A percentile compares a stretch with the other conserved stretches of the same genome.
phyloP scores from a whole-genome alignment of 768 basidiomycete species.

The Lactifluus echinatus region DNA sequence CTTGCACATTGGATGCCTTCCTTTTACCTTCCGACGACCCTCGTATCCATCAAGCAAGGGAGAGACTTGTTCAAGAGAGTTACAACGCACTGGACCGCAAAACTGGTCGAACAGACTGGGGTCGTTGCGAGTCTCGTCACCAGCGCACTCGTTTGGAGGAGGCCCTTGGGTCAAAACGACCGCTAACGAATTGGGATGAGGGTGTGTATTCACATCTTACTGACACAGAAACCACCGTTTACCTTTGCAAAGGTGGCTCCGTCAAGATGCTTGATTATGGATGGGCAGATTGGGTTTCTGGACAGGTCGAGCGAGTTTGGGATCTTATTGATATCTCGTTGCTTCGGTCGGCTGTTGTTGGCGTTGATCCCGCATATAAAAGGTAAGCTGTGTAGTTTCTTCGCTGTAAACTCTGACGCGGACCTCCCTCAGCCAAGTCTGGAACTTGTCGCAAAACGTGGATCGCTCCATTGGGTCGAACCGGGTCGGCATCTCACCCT shows the following conservation, averaged over 20 bases:
- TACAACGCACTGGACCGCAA: slow-evolving; percentile 55
- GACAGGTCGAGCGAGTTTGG: slow-evolving; percentile 91
- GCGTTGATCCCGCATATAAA: slow-evolving; percentile 81
- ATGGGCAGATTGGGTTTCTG: slow-evolving; percentile 91
- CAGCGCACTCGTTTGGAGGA: slow-evolving; percentile 82
- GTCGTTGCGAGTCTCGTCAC: slow-evolving; percentile 86
- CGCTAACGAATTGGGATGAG: slow-evolving; percentile 90
- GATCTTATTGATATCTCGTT: slow-evolving; percentile 90
- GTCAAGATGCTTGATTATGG: slow-evolving; percentile 83
- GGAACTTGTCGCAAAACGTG: slow-evolving; percentile 96
- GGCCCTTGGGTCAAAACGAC: slow-evolving; percentile 69
- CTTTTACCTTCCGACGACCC: slow-evolving; percentile 87
- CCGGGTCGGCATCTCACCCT: slow-evolving; percentile 80
- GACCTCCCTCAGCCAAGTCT: slow-evolving; percentile 53
- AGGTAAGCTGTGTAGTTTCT: slow-evolving; percentile 46
- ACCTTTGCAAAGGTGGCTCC: slow-evolving; percentile 49
- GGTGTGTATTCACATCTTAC: slow-evolving; percentile 35
- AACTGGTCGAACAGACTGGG: slow-evolving; percentile 81
- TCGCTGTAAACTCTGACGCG: not conserved
- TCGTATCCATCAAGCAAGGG: slow-evolving; percentile 80
- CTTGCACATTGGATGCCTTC: slow-evolving; percentile 85
- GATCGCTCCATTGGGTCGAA: slow-evolving; percentile 80
- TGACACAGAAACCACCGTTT: not conserved
- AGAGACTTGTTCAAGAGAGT: slow-evolving; percentile 69
- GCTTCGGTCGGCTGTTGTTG: slow-evolving; percentile 70